Evolutionary conservation across 768 basidiomycete species (phyloP).

Genomic region (Auricularia cornea): DNA sequence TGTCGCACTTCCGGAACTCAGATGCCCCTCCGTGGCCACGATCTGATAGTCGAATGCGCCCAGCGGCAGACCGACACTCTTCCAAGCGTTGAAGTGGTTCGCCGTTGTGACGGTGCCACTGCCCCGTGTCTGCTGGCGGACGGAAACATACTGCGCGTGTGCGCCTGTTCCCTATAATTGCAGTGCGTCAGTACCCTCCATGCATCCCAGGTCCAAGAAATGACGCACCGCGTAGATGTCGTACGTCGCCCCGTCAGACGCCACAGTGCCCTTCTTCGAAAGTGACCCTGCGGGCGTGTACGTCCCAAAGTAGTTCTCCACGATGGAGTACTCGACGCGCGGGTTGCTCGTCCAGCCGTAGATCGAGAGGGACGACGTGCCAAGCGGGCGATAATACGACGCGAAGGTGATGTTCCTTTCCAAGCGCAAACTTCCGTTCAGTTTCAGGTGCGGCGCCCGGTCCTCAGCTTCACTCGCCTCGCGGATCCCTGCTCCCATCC

Average conservation of each 20-base stretch:
- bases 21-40: not conserved
- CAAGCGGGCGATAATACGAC: not conserved
- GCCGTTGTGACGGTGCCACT: constrained; percentile 5
- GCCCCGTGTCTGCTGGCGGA: constrained; percentile 2
- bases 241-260: not conserved
- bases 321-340: not conserved
- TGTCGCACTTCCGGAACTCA: not conserved
- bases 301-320: not conserved
- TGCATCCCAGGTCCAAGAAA: too few species aligned
- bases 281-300: not conserved
- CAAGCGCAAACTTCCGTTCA: not conserved
- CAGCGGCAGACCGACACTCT: not conserved
- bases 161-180: too few species aligned
- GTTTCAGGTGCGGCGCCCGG: not conserved
- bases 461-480: too few species aligned
- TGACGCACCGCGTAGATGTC: too few species aligned
- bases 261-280: not conserved
- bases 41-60: constrained; percentile 1
- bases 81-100: constrained; percentile 7
- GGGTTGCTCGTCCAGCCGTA: constrained; percentile 2
- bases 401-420: not conserved
- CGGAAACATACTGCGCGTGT: constrained; percentile 2
- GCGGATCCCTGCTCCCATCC: not conserved
- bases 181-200: too few species aligned
- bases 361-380: not conserved